A percentile compares a stretch with the other conserved stretches of the same genome.
Evolutionary conservation across 805 yeast species (phyloP).

Genomic region (Pichia gijzeniarum): DNA sequence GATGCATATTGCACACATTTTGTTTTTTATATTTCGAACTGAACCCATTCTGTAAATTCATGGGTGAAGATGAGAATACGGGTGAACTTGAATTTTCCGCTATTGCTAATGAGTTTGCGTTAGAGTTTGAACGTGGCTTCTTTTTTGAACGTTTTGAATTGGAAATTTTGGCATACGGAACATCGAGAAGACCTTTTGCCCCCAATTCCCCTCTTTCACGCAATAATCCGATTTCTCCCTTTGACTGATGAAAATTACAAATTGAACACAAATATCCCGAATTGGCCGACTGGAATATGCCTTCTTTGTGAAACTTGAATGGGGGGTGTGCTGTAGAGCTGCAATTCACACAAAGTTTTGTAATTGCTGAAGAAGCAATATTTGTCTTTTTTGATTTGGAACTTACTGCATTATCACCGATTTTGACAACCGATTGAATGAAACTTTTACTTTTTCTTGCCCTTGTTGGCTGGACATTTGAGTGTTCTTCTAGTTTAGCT

Average conservation of each 20-base stretch:
- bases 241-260: slow-evolving; percentile 23
- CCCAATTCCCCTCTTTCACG: slow-evolving; percentile 31
- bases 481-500: slow-evolving; percentile 15
- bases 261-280: slow-evolving; percentile 29
- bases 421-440: slow-evolving; percentile 27
- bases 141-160: slow-evolving; percentile 5
- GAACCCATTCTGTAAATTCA: slow-evolving; percentile 7
- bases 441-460: slow-evolving; percentile 29
- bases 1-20: not conserved
- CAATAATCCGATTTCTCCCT: slow-evolving; percentile 20
- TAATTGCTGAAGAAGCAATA: slow-evolving; percentile 16
- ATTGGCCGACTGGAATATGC: slow-evolving; percentile 31
- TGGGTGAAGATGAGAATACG: slow-evolving; percentile 6
- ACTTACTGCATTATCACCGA: slow-evolving; percentile 18
- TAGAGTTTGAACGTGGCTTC: slow-evolving; percentile 1
- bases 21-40: not conserved
- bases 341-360: slow-evolving; percentile 28
- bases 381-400: not conserved
- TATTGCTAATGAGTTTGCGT: not conserved
- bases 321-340: slow-evolving; percentile 25
- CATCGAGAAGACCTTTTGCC: slow-evolving; percentile 27
- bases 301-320: slow-evolving; percentile 29
- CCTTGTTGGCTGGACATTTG: slow-evolving; percentile 22
- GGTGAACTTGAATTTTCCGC: slow-evolving; percentile 12
- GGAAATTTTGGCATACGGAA: slow-evolving; percentile 21